These are phyloP conservation scores for Leishmania mexicana DNA, from an alignment of 208 protist genomes.

Conservation along the genomic window DNA sequence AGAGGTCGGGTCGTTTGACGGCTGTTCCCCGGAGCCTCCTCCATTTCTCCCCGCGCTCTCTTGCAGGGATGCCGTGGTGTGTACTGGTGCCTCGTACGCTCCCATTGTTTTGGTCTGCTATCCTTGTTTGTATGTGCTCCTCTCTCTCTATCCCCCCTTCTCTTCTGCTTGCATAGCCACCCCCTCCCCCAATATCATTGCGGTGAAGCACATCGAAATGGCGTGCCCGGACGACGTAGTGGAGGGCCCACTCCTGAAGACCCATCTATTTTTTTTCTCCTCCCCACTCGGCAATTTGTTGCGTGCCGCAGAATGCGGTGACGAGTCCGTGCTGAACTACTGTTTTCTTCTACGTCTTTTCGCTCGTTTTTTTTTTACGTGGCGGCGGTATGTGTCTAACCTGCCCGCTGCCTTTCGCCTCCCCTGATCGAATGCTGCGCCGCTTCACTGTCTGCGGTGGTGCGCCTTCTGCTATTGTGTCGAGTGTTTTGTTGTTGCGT, in stretches of 20 bases:
- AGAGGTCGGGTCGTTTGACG: not conserved
- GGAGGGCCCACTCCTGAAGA: not conserved
- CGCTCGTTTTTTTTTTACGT: not conserved
- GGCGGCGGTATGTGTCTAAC: too few relatives aligned
- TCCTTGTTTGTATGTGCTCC: not conserved
- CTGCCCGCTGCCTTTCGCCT: too few relatives aligned
- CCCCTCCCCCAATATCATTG: too few relatives aligned
- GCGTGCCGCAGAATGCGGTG: not conserved
- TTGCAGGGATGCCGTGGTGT: not conserved
- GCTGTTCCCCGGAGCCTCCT: not conserved
- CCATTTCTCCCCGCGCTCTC: not conserved
- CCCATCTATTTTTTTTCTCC: not conserved
- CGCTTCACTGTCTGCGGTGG: too few relatives aligned
- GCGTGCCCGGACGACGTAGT: not conserved
- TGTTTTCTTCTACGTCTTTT: not conserved
- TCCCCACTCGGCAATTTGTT: not conserved
- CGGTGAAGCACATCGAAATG: not conserved
- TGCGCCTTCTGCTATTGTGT: not conserved
- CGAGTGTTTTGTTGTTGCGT: not conserved
- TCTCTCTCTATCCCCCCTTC: not conserved
- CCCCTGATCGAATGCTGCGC: too few relatives aligned
- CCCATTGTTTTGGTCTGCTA: not conserved
- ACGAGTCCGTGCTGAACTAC: not conserved
- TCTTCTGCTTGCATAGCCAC: not conserved
- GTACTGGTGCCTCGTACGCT: not conserved